Evolutionary conservation across 495 filamentous ascomycete species (phyloP), one percentile per base, ranked within the genome.

Genomic region (Aspergillus avenaceus): DNA sequence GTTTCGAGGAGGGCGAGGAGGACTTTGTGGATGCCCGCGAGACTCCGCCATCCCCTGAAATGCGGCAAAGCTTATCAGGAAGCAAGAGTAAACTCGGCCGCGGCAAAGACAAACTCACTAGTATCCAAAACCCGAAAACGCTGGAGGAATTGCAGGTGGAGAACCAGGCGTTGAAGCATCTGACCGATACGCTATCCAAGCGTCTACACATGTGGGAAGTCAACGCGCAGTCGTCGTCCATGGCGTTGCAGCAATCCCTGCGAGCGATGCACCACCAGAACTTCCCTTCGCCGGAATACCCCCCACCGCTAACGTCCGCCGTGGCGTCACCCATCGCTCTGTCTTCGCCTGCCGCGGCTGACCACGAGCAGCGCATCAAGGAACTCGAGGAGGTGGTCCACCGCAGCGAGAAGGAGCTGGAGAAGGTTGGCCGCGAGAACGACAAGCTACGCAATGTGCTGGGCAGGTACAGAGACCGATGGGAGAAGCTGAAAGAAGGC

Each of bases 21-120:
- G 86, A 89, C 49, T 96, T 96, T 62, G 77, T 95, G 13, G 91
- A 96, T 64, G 91, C 91, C 2, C 76, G 80, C n/a, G 90, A 96
- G 64, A 84, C 82, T 0, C 82, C 77, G 5, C 57, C 73, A 1
- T 76, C 74, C 1, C 78, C 78, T 1, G 72, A 76, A 49, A 54
- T 77, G 50, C 70, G 66, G 22, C 73, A 66, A 34, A 70, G 55
- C 46, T 25, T 60, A 19, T 51, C 50, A 4, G 58, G 52, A 26
- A 47, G 49, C 23, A 72, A 55, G 42, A 44, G 50, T 37, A 68
- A 56, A 23, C 44, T 24, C 4, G 49, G 28, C 22, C 69, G 56
- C n/a, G 48, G 48, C 23, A 49, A 41, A 25, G 64, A 67, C 28
- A 67, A 69, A 46, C 56, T 65, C 16, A 62, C 47, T 11, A 62